Evolutionary conservation across 306 rosid genomes (phyloP).

Genomic region (Alnus glutinosa): DNA sequence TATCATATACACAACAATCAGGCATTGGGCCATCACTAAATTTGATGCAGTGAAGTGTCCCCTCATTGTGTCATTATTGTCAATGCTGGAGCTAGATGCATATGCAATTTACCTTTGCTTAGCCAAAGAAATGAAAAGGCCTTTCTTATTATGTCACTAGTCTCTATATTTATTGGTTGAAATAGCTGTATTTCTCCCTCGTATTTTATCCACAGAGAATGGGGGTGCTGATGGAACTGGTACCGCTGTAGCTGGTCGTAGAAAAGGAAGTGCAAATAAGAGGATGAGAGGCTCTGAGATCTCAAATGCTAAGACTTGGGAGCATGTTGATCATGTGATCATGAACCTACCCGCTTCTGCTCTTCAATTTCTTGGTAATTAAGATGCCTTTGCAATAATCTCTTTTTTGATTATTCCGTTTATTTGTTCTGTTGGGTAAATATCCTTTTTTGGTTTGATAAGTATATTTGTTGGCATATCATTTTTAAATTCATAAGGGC

Average conservation of each 20-base stretch:
- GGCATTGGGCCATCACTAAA: slow-evolving; percentile 19
- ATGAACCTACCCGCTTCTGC: slow-evolving; percentile 98
- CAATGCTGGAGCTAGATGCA: slow-evolving; percentile 10
- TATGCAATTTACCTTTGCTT: slow-evolving; percentile 15
- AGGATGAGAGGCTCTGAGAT: slow-evolving; percentile 56
- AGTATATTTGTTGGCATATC: background rate
- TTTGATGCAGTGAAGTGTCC: slow-evolving; percentile 18
- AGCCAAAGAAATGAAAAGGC: slow-evolving; percentile 1
- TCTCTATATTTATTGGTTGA: background rate
- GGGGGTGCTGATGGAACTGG: slow-evolving; percentile 32
- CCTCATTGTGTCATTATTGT: slow-evolving; percentile 19
- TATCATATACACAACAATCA: slow-evolving; percentile 28
- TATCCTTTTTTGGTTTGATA: slow-evolving; percentile 1
- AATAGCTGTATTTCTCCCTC: background rate
- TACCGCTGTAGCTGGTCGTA: slow-evolving; percentile 38
- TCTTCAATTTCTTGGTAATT: slow-evolving; percentile 75
- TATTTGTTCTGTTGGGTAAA: slow-evolving; percentile 7
- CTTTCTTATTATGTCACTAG: background rate
- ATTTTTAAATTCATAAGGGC: background rate
- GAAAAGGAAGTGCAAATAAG: slow-evolving; percentile 62
- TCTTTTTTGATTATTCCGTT: slow-evolving; percentile 3
- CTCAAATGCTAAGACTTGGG: slow-evolving; percentile 56
- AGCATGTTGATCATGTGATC: slow-evolving; percentile 82
- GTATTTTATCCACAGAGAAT: slow-evolving; percentile 43
- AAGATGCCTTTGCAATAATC: slow-evolving; percentile 23